A percentile compares a stretch with the other conserved stretches of the same genome.
These are phyloP conservation scores for Calocybe indica DNA, from an alignment of 768 basidiomycete genomes.

Conservation along the genomic window DNA sequence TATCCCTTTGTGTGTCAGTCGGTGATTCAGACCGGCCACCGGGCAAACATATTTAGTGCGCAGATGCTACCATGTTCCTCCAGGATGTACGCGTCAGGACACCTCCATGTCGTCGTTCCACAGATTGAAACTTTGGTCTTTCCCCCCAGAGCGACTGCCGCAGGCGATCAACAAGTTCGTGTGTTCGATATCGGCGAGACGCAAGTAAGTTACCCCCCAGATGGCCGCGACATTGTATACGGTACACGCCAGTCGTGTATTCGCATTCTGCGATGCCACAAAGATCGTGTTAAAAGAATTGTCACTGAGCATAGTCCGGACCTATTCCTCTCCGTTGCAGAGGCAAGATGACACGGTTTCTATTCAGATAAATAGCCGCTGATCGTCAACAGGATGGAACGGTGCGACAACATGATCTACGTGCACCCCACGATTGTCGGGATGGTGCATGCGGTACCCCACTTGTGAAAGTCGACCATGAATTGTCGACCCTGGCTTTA, in stretches of 20 bases:
- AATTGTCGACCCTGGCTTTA: constrained; percentile 67
- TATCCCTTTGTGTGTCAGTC: constrained; percentile 64
- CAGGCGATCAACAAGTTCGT: constrained; percentile 70
- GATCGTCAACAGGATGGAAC: constrained; percentile 59
- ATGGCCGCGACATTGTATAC: constrained; percentile 40
- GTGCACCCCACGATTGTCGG: constrained; percentile 62
- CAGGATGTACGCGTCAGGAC: constrained; percentile 52
- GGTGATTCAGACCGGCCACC: constrained; percentile 76
- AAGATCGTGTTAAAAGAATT: constrained; percentile 68
- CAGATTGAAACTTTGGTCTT: constrained; percentile 3
- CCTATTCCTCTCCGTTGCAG: constrained; percentile 72
- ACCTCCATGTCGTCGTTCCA: constrained; percentile 8
- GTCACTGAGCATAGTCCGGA: constrained; percentile 76
- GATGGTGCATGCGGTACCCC: constrained; percentile 59
- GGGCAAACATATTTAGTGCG: constrained; percentile 79
- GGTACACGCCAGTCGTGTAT: constrained; percentile 40
- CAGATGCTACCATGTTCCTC: constrained; percentile 75
- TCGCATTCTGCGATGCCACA: constrained; percentile 65
- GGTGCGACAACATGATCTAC: constrained; percentile 83
- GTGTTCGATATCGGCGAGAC: constrained; percentile 65
- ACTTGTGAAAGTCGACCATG: constrained; percentile 56
- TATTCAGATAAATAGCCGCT: constrained; percentile 1
- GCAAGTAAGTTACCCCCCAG: constrained; percentile 22
- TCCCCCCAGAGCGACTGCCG: constrained; percentile 55
- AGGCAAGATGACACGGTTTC: constrained; percentile 36